phyloP scores from a whole-genome alignment of 805 yeast species.

The Wickerhamiella hasegawae region DNA sequence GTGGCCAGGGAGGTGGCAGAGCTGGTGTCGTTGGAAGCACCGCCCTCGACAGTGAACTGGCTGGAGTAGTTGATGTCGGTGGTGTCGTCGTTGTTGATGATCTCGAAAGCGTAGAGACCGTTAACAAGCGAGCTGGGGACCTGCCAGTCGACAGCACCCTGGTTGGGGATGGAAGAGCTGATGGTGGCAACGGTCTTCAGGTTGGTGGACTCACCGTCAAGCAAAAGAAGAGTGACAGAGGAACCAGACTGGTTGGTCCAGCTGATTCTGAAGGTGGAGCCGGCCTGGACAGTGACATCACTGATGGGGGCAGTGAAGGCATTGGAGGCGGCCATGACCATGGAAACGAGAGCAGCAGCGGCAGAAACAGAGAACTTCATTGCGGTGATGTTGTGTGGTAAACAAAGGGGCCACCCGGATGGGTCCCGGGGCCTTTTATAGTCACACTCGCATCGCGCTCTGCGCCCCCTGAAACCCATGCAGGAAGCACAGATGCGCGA shows the following conservation, averaged over 20 bases:
- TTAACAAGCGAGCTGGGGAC: conserved; percentile 19
- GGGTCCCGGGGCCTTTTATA: too few relatives aligned
- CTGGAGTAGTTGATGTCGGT: conserved; percentile 23
- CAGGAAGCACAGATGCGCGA: too few relatives aligned
- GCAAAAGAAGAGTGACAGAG: conserved; percentile 19
- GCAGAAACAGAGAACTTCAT: not conserved
- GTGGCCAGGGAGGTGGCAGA: conserved; percentile 10
- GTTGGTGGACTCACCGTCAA: conserved; percentile 20
- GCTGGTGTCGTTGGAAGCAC: conserved; percentile 9
- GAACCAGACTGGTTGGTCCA: conserved; percentile 22
- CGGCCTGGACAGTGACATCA: conserved; percentile 18
- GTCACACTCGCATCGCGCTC: too few relatives aligned
- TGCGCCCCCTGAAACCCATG: too few relatives aligned
- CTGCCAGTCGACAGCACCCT: conserved; percentile 23
- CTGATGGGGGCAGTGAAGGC: conserved; percentile 20
- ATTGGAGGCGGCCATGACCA: conserved; percentile 15
- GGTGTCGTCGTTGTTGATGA: conserved; percentile 16
- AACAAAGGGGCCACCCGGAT: not conserved
- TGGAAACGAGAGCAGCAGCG: conserved; percentile 8
- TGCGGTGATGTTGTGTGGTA: conserved; percentile 8
- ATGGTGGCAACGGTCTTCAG: conserved; percentile 21
- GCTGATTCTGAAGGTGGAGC: conserved; percentile 16
- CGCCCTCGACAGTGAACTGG: conserved; percentile 17
- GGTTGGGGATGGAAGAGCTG: conserved; percentile 17
- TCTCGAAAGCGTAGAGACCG: conserved; percentile 23